A percentile compares a stretch with the other conserved stretches of the same genome.
Evolutionary conservation across 164 flowering plant species (phyloP).

Genomic region (Piper betle): DNA sequence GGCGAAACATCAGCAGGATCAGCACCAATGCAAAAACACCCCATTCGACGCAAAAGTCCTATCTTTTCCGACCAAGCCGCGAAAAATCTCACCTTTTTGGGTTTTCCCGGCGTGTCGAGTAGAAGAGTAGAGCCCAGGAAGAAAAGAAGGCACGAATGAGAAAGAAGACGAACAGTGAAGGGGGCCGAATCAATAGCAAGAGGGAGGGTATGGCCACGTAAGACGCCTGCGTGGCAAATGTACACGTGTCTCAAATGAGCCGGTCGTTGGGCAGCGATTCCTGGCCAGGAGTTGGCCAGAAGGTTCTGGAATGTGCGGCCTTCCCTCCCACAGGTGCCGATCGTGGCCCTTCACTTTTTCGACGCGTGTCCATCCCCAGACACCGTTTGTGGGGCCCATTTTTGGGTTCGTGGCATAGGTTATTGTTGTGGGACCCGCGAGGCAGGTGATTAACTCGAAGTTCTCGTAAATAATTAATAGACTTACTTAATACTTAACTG

Average conservation of each 20-base stretch:
- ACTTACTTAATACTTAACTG: no score
- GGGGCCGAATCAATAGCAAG: slow-evolving; percentile 27
- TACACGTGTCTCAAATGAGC: slow-evolving; percentile 36
- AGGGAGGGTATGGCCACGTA: slow-evolving; percentile 40
- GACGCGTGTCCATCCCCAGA: no score
- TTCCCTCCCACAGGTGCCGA: not conserved
- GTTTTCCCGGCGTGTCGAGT: not conserved
- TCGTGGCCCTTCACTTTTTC: no score
- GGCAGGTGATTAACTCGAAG: no score
- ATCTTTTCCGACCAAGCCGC: not conserved
- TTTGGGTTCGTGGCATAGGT: no score
- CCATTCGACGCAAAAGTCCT: not conserved
- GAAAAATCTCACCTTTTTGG: not conserved
- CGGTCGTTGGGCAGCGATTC: slow-evolving; percentile 25
- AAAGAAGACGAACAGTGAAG: not conserved
- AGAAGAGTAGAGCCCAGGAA: not conserved
- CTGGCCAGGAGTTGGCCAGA: slow-evolving; percentile 46
- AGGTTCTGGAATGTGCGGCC: slow-evolving; percentile 54
- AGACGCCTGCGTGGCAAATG: slow-evolving; percentile 30
- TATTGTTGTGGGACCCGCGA: no score
- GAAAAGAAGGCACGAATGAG: no score
- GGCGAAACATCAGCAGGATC: no score
- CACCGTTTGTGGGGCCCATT: no score
- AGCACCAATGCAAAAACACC: no score
- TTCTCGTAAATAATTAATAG: no score